Evolutionary conservation across 2,329 filamentous ascomycete species (phyloP).

Genomic region (Pseudonectria foliicola): DNA sequence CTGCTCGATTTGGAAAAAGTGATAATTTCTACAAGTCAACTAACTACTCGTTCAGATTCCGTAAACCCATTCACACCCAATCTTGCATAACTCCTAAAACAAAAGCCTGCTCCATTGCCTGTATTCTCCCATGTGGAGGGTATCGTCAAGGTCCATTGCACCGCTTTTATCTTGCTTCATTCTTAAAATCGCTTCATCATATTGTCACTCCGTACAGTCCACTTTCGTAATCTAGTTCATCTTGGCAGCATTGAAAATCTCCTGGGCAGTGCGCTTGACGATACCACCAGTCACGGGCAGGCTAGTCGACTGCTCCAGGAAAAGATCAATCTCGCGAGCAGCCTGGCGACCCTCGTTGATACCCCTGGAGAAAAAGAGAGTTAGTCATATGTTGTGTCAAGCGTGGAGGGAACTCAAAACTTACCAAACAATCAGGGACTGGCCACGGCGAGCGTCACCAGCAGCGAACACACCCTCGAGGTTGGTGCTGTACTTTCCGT

Average conservation of each 20-base stretch:
- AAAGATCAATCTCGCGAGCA: slow-evolving; percentile 85
- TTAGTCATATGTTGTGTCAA: slow-evolving; percentile 25
- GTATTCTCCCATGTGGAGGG: too few relatives aligned
- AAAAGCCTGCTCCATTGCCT: too few relatives aligned
- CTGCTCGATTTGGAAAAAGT: too few relatives aligned
- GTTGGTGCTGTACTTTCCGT: slow-evolving; percentile 87
- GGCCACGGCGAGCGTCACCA: slow-evolving; percentile 89
- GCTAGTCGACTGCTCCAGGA: slow-evolving; percentile 69
- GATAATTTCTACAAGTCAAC: too few relatives aligned
- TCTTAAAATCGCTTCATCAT: neutral
- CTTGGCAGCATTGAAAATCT: slow-evolving; percentile 44
- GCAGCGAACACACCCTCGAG: slow-evolving; percentile 85
- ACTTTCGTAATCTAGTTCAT: slow-evolving; percentile 5
- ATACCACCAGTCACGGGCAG: slow-evolving; percentile 92
- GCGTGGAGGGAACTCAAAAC: slow-evolving; percentile 23
- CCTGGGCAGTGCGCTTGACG: slow-evolving; percentile 71
- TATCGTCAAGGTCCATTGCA: too few relatives aligned
- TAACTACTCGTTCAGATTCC: too few relatives aligned
- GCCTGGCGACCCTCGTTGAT: slow-evolving; percentile 96
- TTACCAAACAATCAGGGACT: slow-evolving; percentile 94
- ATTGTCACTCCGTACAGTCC: slow-evolving; percentile 1
- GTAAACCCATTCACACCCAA: too few relatives aligned
- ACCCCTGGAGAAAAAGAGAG: slow-evolving; percentile 49
- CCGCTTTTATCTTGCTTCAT: slow-evolving; percentile 1
- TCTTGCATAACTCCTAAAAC: too few relatives aligned